Percentiles rank a stretch among this genome's conserved stretches.
These are phyloP conservation scores for Hyaloscypha variabilis DNA, from an alignment of 495 filamentous ascomycete species.

Conservation along the genomic window DNA sequence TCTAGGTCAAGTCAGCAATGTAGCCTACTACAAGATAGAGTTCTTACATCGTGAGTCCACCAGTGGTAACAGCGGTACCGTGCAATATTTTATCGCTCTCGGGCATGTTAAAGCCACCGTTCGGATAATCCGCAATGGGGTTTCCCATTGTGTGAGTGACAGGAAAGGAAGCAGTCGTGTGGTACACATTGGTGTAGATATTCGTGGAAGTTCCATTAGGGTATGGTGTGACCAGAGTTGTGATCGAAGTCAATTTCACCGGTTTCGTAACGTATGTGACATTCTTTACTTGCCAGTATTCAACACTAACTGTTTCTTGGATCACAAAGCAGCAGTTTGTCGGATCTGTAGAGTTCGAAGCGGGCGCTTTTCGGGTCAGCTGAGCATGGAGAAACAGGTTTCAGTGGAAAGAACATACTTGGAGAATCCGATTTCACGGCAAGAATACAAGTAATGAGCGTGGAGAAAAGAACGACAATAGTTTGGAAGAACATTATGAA, in stretches of 20 bases:
- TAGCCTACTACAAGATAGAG: background rate
- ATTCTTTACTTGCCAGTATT: constrained; percentile 14
- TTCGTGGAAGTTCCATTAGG: constrained; percentile 14
- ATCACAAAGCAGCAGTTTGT: constrained; percentile 23
- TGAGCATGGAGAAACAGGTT: background rate
- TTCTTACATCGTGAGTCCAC: constrained; percentile 23
- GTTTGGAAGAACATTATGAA: background rate
- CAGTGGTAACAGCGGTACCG: constrained; percentile 19
- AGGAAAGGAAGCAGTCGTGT: constrained; percentile 3
- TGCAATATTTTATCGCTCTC: constrained; percentile 1
- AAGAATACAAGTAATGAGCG: background rate
- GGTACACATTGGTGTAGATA: background rate
- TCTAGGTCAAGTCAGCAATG: constrained; percentile 1
- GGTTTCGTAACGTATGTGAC: background rate
- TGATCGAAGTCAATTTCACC: constrained; percentile 16
- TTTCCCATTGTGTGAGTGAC: constrained; percentile 2
- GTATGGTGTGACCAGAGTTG: constrained; percentile 6
- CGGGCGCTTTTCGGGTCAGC: background rate
- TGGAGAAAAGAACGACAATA: background rate
- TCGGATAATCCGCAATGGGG: constrained; percentile 2
- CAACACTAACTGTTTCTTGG: constrained; percentile 22
- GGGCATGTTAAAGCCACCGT: background rate
- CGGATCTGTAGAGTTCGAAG: background rate
- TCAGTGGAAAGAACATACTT: background rate
- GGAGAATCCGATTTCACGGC: background rate